Percentiles rank a stretch among this genome's conserved stretches.
Evolutionary conservation across 352 stramenopile genomes (phyloP).

Genomic region (Globisporangium orthogonon): DNA sequence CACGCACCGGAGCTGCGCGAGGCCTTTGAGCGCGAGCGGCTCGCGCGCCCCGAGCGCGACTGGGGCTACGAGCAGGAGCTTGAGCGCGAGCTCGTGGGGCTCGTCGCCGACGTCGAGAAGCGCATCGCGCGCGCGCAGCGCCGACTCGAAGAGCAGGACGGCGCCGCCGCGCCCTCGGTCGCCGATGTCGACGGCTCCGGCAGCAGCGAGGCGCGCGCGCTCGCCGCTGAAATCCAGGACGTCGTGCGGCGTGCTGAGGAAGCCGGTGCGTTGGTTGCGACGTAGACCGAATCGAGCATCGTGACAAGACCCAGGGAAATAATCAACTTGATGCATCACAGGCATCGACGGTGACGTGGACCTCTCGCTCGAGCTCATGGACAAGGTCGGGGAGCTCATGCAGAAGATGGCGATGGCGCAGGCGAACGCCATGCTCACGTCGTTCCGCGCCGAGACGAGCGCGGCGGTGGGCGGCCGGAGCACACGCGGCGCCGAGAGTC

Average conservation of each 20-base stretch:
- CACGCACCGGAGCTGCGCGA: constrained; percentile 67
- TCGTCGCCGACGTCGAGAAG: constrained; percentile 75
- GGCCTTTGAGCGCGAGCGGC: constrained; percentile 43
- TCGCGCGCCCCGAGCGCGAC: constrained; percentile 14
- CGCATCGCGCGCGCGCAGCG: constrained; percentile 69
- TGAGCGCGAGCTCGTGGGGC: constrained; percentile 50
- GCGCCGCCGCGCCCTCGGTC: constrained; percentile 32
- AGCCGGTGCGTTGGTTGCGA: constrained; percentile 11
- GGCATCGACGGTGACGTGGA: constrained; percentile 55
- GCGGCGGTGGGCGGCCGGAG: background rate
- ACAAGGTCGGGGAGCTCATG: constrained; percentile 61
- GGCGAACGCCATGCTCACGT: constrained; percentile 32
- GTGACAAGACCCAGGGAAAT: no score
- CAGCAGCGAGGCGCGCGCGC: constrained; percentile 30
- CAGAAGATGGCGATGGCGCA: constrained; percentile 39
- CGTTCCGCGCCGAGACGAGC: constrained; percentile 22
- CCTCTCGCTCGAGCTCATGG: constrained; percentile 49
- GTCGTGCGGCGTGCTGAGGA: constrained; percentile 54
- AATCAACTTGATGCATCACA: background rate
- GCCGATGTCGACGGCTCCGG: constrained; percentile 23
- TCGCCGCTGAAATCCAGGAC: constrained; percentile 64
- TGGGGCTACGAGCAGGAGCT: constrained; percentile 73
- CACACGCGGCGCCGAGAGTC: background rate
- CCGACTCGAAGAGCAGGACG: constrained; percentile 63
- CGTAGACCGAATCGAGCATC: background rate